phyloP scores from a whole-genome alignment of 768 basidiomycete species.

The Sarcodon aspratus region DNA sequence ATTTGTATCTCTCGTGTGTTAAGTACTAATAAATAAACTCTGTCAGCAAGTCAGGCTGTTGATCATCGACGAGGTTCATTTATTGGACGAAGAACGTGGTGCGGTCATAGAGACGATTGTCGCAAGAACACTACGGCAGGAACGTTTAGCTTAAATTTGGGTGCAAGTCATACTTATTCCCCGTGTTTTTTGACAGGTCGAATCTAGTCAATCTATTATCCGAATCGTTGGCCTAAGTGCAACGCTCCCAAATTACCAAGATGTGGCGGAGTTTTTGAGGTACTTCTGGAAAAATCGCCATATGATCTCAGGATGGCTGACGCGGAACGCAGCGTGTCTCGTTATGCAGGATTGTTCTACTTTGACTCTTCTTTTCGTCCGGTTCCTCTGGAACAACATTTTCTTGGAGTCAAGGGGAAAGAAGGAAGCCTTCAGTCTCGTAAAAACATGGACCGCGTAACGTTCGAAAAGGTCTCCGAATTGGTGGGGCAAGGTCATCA shows the following conservation, averaged over 20 bases:
- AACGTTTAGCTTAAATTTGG: slow-evolving; percentile 12
- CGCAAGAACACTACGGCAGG: slow-evolving; percentile 87
- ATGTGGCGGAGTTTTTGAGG: slow-evolving; percentile 93
- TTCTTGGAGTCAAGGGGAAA: slow-evolving; percentile 89
- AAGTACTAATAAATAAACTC: neutral
- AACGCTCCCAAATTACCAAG: slow-evolving; percentile 92
- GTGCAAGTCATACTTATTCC: neutral
- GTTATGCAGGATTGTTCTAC: slow-evolving; percentile 82
- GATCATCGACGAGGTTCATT: slow-evolving; percentile 96
- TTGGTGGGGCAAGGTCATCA: slow-evolving; percentile 90
- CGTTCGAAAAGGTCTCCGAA: slow-evolving; percentile 84
- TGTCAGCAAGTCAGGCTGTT: slow-evolving; percentile 79
- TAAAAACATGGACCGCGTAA: slow-evolving; percentile 79
- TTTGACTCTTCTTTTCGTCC: slow-evolving; percentile 98
- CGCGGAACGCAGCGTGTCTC: slow-evolving; percentile 57
- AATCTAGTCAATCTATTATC: slow-evolving; percentile 92
- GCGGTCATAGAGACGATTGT: slow-evolving; percentile 98
- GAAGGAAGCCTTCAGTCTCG: slow-evolving; percentile 58
- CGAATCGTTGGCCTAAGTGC: slow-evolving; percentile 94
- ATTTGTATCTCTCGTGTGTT: neutral
- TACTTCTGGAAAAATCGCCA: slow-evolving; percentile 18
- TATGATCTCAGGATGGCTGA: neutral
- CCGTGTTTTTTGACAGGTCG: slow-evolving; percentile 45
- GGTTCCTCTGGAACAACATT: slow-evolving; percentile 94
- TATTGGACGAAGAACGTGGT: slow-evolving; percentile 95